These are phyloP conservation scores for Diphasiastrum complanatum DNA, from an alignment of 83 land plant genomes.

Conservation along the genomic window DNA sequence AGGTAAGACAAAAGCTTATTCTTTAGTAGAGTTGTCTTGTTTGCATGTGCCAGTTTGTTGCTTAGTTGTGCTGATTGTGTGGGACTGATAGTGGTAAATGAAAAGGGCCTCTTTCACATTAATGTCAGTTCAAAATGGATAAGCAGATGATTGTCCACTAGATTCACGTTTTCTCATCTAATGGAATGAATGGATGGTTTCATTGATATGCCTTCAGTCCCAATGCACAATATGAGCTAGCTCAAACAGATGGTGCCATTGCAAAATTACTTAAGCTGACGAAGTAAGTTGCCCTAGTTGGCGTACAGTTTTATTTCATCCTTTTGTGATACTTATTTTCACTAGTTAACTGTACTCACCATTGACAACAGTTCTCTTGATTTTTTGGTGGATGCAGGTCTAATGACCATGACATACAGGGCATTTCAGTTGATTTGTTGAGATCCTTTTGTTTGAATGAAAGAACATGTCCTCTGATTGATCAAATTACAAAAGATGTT, in stretches of 20 bases:
- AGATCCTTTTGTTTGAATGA: too few species aligned
- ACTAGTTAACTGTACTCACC: not conserved
- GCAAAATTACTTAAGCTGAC: conserved; percentile 1
- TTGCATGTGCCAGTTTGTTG: not conserved
- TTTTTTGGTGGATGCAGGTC: not conserved
- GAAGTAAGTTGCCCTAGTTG: too few species aligned
- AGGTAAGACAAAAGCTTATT: not conserved
- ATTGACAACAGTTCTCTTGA: not conserved
- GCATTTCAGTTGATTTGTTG: conserved; percentile 5
- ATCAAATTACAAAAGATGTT: too few species aligned
- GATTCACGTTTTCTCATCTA: too few species aligned
- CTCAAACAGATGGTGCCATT: conserved; percentile 6
- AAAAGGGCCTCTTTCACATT: not conserved
- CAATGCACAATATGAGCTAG: conserved; percentile 4
- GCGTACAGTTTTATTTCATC: too few species aligned
- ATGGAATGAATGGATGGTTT: too few species aligned
- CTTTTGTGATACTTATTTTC: not conserved
- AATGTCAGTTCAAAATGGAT: not conserved
- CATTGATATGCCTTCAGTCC: not conserved
- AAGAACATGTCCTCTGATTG: too few species aligned
- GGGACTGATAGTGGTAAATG: too few species aligned
- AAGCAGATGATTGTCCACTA: too few species aligned
- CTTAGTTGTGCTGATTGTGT: too few species aligned
- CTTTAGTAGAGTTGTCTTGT: not conserved
- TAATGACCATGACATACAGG: conserved; percentile 6